A percentile compares a stretch with the other conserved stretches of the same genome.
Evolutionary conservation across 495 filamentous ascomycete species (phyloP).

Genomic region (Hypoxylon rickii): DNA sequence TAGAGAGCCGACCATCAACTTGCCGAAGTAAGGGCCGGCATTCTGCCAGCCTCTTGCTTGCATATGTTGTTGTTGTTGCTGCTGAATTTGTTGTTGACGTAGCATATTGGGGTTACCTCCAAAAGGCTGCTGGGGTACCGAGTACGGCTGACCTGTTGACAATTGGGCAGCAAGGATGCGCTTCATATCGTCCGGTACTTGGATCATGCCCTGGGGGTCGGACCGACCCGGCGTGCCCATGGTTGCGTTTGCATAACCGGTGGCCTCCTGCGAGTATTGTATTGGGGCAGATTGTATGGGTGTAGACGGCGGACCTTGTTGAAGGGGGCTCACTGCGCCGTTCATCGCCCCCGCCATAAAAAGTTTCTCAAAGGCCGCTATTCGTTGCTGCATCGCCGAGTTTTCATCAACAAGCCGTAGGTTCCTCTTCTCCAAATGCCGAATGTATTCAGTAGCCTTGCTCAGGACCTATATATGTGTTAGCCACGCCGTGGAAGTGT

Average conservation of each 20-base stretch:
- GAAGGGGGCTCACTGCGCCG: conserved; percentile 50
- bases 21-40: conserved; percentile 58
- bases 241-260: conserved; percentile 40
- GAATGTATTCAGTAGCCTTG: conserved; percentile 95
- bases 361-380: conserved; percentile 71
- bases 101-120: conserved; percentile 42
- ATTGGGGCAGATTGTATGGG: conserved; percentile 49
- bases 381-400: conserved; percentile 67
- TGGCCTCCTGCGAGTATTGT: conserved; percentile 51
- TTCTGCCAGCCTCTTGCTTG: conserved; percentile 49
- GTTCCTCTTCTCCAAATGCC: conserved; percentile 88
- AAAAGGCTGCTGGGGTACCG: conserved; percentile 47
- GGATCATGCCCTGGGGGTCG: conserved; percentile 70
- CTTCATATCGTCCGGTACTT: conserved; percentile 76
- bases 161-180: conserved; percentile 62
- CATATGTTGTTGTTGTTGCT: conserved; percentile 50
- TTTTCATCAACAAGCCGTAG: conserved; percentile 82
- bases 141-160: conserved; percentile 49
- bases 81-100: conserved; percentile 54
- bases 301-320: conserved; percentile 46
- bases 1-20: conserved; percentile 88
- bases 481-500: conserved; percentile 5
- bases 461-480: conserved; percentile 63
- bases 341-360: conserved; percentile 64
- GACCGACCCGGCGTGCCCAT: conserved; percentile 37